These are phyloP conservation scores for Botryotinia calthae DNA, from an alignment of 2,329 filamentous ascomycete genomes.

Conservation along the genomic window DNA sequence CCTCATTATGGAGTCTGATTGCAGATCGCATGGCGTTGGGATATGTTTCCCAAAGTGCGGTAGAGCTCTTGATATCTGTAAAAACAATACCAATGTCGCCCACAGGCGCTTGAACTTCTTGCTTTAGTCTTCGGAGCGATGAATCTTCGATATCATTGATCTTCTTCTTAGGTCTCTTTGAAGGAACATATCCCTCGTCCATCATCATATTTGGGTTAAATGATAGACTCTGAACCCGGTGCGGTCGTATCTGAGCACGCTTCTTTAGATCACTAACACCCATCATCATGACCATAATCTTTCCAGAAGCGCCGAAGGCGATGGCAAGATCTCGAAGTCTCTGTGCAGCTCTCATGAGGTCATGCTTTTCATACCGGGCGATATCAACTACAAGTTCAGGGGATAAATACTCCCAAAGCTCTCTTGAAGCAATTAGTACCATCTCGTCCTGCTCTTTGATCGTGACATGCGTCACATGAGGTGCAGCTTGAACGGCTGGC, in stretches of 20 bases:
- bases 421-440: constrained; percentile 83
- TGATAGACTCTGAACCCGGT: constrained; percentile 75
- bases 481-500: constrained; percentile 88
- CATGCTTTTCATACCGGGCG: constrained; percentile 77
- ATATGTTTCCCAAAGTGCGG: constrained; percentile 91
- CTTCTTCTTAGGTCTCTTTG: constrained; percentile 65
- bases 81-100: constrained; percentile 93
- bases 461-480: constrained; percentile 73
- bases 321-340: constrained; percentile 94
- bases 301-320: constrained; percentile 87
- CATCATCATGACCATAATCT: constrained; percentile 99
- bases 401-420: constrained; percentile 92
- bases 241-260: constrained; percentile 67
- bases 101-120: constrained; percentile 86
- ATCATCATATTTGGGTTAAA: constrained; percentile 73
- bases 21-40: constrained; percentile 93
- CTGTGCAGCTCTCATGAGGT: constrained; percentile 92
- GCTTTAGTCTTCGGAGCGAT: constrained; percentile 79
- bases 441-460: constrained; percentile 90
- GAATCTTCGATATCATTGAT: constrained; percentile 70
- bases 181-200: constrained; percentile 66
- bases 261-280: constrained; percentile 89
- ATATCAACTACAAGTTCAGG: constrained; percentile 91
- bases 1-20: constrained; percentile 95
- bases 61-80: constrained; percentile 99